Conservation (phyloP, 805 yeast genomes). For the Wilhelminamyces savonicus region DNA sequence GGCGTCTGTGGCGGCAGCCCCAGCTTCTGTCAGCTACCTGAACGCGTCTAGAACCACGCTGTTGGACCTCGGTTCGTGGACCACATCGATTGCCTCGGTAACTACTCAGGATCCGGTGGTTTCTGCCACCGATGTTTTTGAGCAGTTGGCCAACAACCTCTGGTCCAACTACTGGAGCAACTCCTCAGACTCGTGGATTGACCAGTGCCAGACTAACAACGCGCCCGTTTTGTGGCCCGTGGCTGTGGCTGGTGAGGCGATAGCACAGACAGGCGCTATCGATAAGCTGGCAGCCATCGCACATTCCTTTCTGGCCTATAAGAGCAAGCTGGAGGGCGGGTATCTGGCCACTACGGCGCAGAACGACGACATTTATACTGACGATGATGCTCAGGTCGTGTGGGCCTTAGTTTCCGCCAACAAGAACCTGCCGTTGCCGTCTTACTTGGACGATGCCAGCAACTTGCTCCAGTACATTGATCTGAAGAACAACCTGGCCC, state of each 20-base stretch:
- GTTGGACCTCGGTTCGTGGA: background rate
- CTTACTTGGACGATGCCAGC: too few species aligned
- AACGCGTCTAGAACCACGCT: too few species aligned
- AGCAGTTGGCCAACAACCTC: conserved; percentile 4
- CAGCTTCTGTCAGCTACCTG: too few species aligned
- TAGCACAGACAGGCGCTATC: conserved; percentile 8
- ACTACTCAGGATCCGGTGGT: conserved; percentile 8
- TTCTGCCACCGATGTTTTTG: conserved; percentile 7
- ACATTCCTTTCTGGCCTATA: conserved; percentile 7
- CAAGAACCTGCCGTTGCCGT: too few species aligned
- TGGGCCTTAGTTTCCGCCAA: conserved; percentile 7
- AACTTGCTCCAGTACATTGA: too few species aligned
- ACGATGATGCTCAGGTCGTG: conserved; percentile 22
- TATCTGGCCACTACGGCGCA: conserved; percentile 17
- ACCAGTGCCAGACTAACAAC: conserved; percentile 8
- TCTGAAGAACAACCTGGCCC: too few species aligned
- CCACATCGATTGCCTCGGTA: background rate
- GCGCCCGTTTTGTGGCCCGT: conserved; percentile 20
- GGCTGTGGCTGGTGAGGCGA: conserved; percentile 19
- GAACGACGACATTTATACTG: conserved; percentile 19
- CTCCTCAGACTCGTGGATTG: conserved; percentile 7
- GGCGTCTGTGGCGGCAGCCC: background rate
- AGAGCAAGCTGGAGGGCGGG: conserved; percentile 13
- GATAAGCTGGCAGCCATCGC: conserved; percentile 5
- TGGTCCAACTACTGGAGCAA: conserved; percentile 8